Evolutionary conservation across 768 basidiomycete genomes (phyloP).

Genomic region (Cyathus striatus): DNA sequence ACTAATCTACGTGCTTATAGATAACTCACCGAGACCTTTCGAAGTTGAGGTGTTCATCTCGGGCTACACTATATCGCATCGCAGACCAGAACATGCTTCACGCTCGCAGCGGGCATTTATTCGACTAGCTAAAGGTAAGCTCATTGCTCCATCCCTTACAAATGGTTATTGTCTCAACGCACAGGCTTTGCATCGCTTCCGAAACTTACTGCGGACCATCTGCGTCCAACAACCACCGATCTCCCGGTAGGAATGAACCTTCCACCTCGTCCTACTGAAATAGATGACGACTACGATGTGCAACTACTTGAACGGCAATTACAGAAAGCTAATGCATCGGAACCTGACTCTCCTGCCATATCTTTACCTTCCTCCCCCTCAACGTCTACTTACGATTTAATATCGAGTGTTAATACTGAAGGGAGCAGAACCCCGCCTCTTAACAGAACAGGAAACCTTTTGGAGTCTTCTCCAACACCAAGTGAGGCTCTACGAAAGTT

Average conservation of each 20-base stretch:
- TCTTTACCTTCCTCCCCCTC: conserved; percentile 13
- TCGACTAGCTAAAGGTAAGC: conserved; percentile 67
- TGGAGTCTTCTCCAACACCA: too few species aligned
- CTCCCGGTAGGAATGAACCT: conserved; percentile 39
- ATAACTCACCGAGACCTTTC: conserved; percentile 37
- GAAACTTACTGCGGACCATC: conserved; percentile 37
- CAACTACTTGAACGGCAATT: conserved; percentile 53
- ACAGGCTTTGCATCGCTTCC: conserved; percentile 73
- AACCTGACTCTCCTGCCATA: conserved; percentile 7
- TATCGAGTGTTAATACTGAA: too few species aligned
- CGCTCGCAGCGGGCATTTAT: conserved; percentile 77
- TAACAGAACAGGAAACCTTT: too few species aligned
- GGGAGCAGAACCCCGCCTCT: too few species aligned
- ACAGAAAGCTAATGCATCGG: conserved; percentile 19
- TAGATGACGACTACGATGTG: conserved; percentile 53
- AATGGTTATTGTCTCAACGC: not conserved
- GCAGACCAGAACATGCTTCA: conserved; percentile 54
- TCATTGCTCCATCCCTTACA: not conserved
- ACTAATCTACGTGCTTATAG: too few species aligned
- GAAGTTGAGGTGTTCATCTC: conserved; percentile 72
- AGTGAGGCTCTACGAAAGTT: conserved; percentile 40
- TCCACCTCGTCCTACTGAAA: conserved; percentile 56
- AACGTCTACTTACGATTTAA: conserved; percentile 8
- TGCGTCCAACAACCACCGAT: conserved; percentile 43
- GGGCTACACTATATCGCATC: conserved; percentile 65